A percentile compares a stretch with the other conserved stretches of the same genome.
These are phyloP conservation scores for Aspergillus spinulosporus DNA, from an alignment of 2,329 filamentous ascomycete genomes.

Conservation along the genomic window DNA sequence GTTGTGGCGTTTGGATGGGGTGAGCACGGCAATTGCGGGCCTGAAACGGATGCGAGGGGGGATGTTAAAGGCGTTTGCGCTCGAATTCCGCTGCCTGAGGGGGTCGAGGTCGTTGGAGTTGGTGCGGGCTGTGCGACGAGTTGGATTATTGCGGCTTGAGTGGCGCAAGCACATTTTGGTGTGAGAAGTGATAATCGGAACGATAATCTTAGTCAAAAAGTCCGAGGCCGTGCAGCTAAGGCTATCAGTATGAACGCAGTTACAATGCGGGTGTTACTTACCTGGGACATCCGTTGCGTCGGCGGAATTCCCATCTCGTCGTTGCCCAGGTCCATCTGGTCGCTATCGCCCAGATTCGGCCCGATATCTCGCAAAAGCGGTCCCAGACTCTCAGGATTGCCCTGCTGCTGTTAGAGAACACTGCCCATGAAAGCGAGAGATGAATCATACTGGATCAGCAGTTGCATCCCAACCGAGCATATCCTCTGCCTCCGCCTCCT, in stretches of 20 bases:
- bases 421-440: not conserved
- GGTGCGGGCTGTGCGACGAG: slow-evolving; percentile 90
- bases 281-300: slow-evolving; percentile 52
- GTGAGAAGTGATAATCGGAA: not conserved
- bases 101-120: slow-evolving; percentile 59
- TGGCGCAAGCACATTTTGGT: not conserved
- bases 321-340: slow-evolving; percentile 18
- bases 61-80: slow-evolving; percentile 71
- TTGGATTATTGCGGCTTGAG: slow-evolving; percentile 60
- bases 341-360: slow-evolving; percentile 23
- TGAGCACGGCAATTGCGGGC: slow-evolving; percentile 94
- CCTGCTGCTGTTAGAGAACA: slow-evolving; percentile 21
- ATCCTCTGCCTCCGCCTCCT: slow-evolving; percentile 59
- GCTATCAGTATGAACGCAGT: slow-evolving; percentile 23
- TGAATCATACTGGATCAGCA: slow-evolving; percentile 48
- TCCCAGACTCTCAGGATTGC: slow-evolving; percentile 30
- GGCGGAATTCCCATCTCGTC: slow-evolving; percentile 47
- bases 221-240: slow-evolving; percentile 39
- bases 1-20: slow-evolving; percentile 94
- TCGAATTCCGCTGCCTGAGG: slow-evolving; percentile 60
- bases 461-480: slow-evolving; percentile 63
- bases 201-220: slow-evolving; percentile 41
- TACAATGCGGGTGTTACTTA: slow-evolving; percentile 23
- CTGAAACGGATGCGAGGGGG: slow-evolving; percentile 58
- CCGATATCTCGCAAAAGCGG: slow-evolving; percentile 39